phyloP scores from a whole-genome alignment of 352 stramenopile genomes.

The Pythium insidiosum region DNA sequence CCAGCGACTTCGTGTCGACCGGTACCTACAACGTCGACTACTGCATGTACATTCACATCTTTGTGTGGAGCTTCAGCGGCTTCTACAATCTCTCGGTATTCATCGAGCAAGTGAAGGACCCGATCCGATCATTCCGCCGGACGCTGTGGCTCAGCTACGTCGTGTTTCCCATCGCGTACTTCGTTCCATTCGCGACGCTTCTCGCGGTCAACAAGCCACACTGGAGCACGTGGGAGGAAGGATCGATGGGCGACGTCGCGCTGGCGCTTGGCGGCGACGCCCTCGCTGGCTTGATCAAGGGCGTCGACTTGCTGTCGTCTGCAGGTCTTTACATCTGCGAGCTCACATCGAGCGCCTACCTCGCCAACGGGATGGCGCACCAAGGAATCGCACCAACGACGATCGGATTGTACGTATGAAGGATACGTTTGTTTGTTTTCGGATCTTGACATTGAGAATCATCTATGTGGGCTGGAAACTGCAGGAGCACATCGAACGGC shows the following conservation, averaged over 20 bases:
- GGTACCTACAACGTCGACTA: slow-evolving; percentile 14
- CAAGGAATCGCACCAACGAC: slow-evolving; percentile 38
- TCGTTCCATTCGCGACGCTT: slow-evolving; percentile 25
- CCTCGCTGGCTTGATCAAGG: slow-evolving; percentile 21
- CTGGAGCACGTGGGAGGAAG: slow-evolving; percentile 35
- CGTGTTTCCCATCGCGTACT: slow-evolving; percentile 37
- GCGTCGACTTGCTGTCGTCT: slow-evolving; percentile 25
- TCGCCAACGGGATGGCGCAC: slow-evolving; percentile 44
- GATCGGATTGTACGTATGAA: slow-evolving; percentile 27
- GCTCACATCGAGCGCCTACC: slow-evolving; percentile 36
- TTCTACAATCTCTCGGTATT: slow-evolving; percentile 53
- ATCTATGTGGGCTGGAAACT: background rate
- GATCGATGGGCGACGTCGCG: slow-evolving; percentile 24
- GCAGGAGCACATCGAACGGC: slow-evolving; percentile 12
- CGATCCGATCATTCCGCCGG: slow-evolving; percentile 22
- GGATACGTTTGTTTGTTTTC: no score
- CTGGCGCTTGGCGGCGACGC: slow-evolving; percentile 26
- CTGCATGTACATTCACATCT: slow-evolving; percentile 17
- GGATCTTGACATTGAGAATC: background rate
- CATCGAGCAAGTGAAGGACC: slow-evolving; percentile 29
- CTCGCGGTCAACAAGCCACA: slow-evolving; percentile 27
- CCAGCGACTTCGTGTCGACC: slow-evolving; percentile 4
- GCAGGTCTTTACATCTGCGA: slow-evolving; percentile 35
- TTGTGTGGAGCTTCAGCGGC: slow-evolving; percentile 51
- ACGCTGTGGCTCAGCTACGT: slow-evolving; percentile 29